Percentiles rank a stretch among this genome's conserved stretches.
Conservation (phyloP, 2,329 filamentous ascomycete species). For the Fusarium xylarioides region DNA sequence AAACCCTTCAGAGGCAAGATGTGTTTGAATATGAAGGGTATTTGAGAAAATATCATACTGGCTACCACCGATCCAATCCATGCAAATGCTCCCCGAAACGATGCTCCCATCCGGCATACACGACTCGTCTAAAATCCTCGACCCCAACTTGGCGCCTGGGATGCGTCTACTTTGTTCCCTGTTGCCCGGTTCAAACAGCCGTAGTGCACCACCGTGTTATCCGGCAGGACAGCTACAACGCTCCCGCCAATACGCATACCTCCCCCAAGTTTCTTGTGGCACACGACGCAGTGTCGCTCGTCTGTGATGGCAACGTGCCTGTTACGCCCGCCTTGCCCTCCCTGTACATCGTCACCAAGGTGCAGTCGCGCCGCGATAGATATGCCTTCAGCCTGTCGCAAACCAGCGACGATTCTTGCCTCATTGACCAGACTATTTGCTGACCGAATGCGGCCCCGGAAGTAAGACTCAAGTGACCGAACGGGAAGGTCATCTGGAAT, state of each 20-base stretch:
- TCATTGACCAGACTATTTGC: conserved; percentile 86
- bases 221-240: conserved; percentile 88
- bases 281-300: conserved; percentile 89
- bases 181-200: conserved; percentile 72
- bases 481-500: conserved; percentile 85
- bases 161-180: conserved; percentile 47
- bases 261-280: conserved; percentile 90
- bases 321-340: conserved; percentile 63
- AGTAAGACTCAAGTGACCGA: conserved; percentile 85
- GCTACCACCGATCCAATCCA: conserved; percentile 35
- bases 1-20: conserved; percentile 8
- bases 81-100: conserved; percentile 34
- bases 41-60: conserved; percentile 38
- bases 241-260: conserved; percentile 87
- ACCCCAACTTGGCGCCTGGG: conserved; percentile 49
- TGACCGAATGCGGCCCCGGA: conserved; percentile 86
- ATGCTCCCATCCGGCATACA: conserved; percentile 23
- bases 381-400: conserved; percentile 83
- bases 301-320: conserved; percentile 83
- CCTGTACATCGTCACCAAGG: conserved; percentile 72
- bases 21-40: conserved; percentile 34
- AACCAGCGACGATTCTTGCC: conserved; percentile 76
- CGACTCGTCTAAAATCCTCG: conserved; percentile 46
- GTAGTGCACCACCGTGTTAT: conserved; percentile 84
- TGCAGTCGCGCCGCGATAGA: conserved; percentile 76